Evolutionary conservation across 768 basidiomycete genomes (phyloP), one percentile per base, ranked within the genome.

Genomic region (Panaeolus cyanescens): DNA sequence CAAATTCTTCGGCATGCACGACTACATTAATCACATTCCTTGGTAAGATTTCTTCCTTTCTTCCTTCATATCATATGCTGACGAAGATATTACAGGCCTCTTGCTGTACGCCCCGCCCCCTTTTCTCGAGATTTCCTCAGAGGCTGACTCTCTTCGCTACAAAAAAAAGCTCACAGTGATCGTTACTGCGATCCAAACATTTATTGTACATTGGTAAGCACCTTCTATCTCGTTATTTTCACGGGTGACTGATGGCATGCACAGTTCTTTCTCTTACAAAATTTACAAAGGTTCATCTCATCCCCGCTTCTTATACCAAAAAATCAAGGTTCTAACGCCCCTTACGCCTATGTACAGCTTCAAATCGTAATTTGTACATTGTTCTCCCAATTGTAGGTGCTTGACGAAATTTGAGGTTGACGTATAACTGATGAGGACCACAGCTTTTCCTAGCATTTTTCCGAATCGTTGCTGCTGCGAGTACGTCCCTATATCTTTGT

Each of bases 1-100:
- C 10, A 50, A 50, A 50, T 50, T 4, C 6, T 50, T 50, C 15
- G 45, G 45, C 25, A 50, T 50, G 45, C 1, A 28, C 28, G 13
- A 50, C 12, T 50, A 50, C 25, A 50, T 50, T 15, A 50, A 50
- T 50, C 45, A 50, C 45, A 50, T 50, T 50, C 45, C 45, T 50
- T 50, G 45, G 45, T 50, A 50, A 9, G 45, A 13, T 3, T 25
- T 9, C 3, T 4, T 28, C 3, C 25, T 12, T 3, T 12, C 10
- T 15, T 4, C 25, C 25, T 12, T 6, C 13, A 15, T 10, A 4
- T 28, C 30, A 9, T 13, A 15, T 25, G 25, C 25, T 50, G 45
- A 50, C 45, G 7, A 4, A 0, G 25, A n/a, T 13, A n/a, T 37
- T 20, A 25, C 40, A 50, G 45, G 45, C 25, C 45, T 28, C 45